A percentile compares a stretch with the other conserved stretches of the same genome.
phyloP scores from a whole-genome alignment of 306 rosid genomes.

The Benincasa hispida region DNA sequence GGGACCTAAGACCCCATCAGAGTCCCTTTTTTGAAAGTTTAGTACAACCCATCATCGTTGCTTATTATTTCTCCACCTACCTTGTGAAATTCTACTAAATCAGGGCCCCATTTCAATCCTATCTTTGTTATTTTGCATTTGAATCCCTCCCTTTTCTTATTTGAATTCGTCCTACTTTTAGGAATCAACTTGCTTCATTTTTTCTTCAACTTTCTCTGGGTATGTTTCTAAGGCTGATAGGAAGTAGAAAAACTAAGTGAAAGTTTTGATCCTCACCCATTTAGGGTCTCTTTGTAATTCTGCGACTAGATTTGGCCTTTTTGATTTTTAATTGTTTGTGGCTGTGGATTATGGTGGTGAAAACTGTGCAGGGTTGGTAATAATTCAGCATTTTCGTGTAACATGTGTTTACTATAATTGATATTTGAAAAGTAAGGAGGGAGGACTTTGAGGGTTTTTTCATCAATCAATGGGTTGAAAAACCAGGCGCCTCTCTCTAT shows the following conservation, averaged over 20 bases:
- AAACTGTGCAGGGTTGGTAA: background rate
- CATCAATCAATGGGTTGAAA: background rate
- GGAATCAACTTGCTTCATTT: background rate
- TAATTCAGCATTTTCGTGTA: background rate
- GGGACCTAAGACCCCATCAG: slow-evolving; percentile 4
- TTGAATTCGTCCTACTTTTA: background rate
- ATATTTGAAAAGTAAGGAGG: background rate
- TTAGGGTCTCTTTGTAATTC: background rate
- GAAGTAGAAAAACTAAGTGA: background rate
- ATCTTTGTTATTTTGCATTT: background rate
- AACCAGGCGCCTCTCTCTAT: background rate
- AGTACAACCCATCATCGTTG: background rate
- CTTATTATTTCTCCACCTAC: background rate
- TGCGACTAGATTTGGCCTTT: background rate
- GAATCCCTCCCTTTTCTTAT: background rate
- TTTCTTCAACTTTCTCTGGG: background rate
- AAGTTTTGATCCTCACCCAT: background rate
- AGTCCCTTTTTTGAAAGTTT: background rate
- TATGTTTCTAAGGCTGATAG: background rate
- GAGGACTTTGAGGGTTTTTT: background rate
- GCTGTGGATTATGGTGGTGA: background rate
- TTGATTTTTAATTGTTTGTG: background rate
- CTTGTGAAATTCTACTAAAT: background rate
- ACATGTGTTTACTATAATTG: background rate
- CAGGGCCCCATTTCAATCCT: background rate